Evolutionary conservation across 1,284 basidiomycete species (phyloP), one percentile per base, ranked within the genome.

Genomic region (Apiotrichum mycotoxinovorans): DNA sequence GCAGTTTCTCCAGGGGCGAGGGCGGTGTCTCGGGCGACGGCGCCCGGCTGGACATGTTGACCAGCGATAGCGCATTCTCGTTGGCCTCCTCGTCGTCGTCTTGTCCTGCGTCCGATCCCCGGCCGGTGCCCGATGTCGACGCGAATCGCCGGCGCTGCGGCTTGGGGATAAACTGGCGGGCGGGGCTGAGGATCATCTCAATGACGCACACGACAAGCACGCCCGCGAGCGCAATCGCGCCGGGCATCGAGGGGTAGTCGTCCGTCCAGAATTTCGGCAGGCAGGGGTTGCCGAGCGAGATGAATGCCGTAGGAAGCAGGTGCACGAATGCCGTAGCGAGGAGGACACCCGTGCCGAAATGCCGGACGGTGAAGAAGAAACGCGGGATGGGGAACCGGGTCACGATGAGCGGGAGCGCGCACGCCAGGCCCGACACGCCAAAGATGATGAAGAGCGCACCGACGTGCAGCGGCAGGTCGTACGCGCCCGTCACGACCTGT

Each of bases 401-500:
- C 12, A 49, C 34, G 22, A 49, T 17, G 20, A 37, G 47, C n/a
- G 47, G 47, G 3, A 49, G 3, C 23, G 47, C 47, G 35, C 47
- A 49, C 35, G 47, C 47, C 4, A 34, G 23, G 23, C 47, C 47
- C 14, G 47, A 49, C 34, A 49, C 47, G 47, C 47, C 47, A 34
- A 49, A 34, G 47, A 49, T 49, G 47, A 49, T 49, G 47, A 49
- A 49, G 47, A 49, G 47, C 20, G 47, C 47, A 4, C 30, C 47
- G 35, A 49, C 34, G 23, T 49, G 47, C 22, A 49, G 34, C 10
- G 30, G 22, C 9, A 49, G 35, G 47, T 49, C 17, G 47, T 49
- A 49, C 20, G 22, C 47, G 30, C 30, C n/a, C 10, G 47, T 38
- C 35, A 37, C 37, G 34, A 49, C 47, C 47, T 49, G 47, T 14